Evolutionary conservation across 164 flowering plant species (phyloP), one percentile per base, ranked within the genome.

Genomic region (Litsea cubeba): DNA sequence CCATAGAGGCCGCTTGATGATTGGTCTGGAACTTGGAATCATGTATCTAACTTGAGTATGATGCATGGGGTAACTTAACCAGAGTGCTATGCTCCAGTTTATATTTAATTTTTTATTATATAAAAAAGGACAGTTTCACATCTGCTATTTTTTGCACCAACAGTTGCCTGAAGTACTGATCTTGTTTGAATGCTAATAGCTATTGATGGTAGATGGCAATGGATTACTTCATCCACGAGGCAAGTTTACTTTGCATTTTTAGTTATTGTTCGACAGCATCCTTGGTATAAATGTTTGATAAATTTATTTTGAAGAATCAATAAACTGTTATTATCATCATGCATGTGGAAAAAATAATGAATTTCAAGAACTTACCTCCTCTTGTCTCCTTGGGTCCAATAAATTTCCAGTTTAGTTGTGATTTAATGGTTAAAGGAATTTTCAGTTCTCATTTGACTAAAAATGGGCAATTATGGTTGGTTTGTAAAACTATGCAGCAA

Each of bases 141-240:
- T 35, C 10, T 35, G 10, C 46, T 35, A 35, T 35, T 35, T 35
- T 35, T 5, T 35, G 46, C 46, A 6, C 50, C 22, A 26, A 15
- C 5, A 32, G 40, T 5, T 70, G 28, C 40, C 73, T 79, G 30
- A 68, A 32, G 46, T 35, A 24, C n/a, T 51, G 64, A 28, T 76
- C 58, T 68, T 40, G 24, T 26, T 30, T 79, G 78, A 68, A 40
- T 75, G 68, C 65, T 25, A 46, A 74, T 91, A 91, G 93, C 76
- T 92, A 51, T 50, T 94, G 77, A 87, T 94, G 91, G 96, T 90
- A 71, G 98, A 94, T 82, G 98, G 98, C 67, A 94, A 94, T 83
- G 98, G 98, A 28, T 62, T 94, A 60, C 94, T 94, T 83, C 98
- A 94, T 85, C 98, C 97, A 76, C 89, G 89, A 89, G 98, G 98